Evolutionary conservation across 2,329 filamentous ascomycete species (phyloP).

Genomic region (Scedosporium dehoogii): DNA sequence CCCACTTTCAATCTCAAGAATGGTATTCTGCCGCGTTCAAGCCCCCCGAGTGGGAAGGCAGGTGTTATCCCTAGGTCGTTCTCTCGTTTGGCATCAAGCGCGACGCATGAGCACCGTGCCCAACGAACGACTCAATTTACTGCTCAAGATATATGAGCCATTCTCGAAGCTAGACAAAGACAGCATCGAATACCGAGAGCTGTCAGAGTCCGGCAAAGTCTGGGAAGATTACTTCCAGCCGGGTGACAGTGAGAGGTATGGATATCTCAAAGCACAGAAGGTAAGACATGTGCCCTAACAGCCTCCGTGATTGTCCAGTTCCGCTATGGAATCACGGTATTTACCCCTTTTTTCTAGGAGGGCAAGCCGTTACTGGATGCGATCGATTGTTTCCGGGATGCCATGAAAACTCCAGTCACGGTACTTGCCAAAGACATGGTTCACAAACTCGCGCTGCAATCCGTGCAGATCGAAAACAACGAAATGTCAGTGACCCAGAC

Average conservation of each 20-base stretch:
- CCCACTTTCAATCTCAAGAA: too few relatives aligned
- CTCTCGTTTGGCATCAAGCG: too few relatives aligned
- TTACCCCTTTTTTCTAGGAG: background rate
- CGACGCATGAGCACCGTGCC: too few relatives aligned
- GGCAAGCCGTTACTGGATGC: background rate
- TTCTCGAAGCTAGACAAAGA: too few relatives aligned
- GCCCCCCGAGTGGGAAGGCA: too few relatives aligned
- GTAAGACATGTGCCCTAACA: background rate
- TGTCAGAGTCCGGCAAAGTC: slow-evolving; percentile 11
- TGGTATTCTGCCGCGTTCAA: too few relatives aligned
- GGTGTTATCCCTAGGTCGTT: too few relatives aligned
- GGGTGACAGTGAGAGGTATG: slow-evolving; percentile 11
- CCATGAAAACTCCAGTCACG: background rate
- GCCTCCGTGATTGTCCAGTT: background rate
- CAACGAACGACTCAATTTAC: too few relatives aligned
- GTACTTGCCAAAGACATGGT: background rate
- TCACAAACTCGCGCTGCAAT: background rate
- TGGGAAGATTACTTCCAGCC: slow-evolving; percentile 16
- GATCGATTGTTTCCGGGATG: background rate
- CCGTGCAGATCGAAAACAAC: background rate
- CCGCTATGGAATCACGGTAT: background rate
- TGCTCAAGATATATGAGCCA: too few relatives aligned
- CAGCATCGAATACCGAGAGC: too few relatives aligned
- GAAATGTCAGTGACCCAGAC: background rate
- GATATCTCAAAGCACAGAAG: background rate